Evolutionary conservation across 2,329 filamentous ascomycete genomes (phyloP).

Genomic region (Apiospora arundinis): DNA sequence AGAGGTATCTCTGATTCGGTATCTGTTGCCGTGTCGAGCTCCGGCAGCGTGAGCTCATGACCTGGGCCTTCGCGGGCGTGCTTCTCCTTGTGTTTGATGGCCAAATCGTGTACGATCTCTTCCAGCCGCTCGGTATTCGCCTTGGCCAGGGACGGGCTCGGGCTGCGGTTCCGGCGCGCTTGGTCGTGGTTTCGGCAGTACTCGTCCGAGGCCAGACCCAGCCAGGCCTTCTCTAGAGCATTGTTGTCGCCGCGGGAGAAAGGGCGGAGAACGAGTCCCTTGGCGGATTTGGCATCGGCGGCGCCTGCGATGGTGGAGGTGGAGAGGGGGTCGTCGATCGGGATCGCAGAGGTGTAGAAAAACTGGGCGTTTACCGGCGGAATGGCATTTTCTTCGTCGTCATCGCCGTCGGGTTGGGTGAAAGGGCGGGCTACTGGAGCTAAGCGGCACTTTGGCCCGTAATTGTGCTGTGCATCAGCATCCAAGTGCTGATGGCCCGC

Average conservation of each 20-base stretch:
- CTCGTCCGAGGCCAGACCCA: slow-evolving; percentile 59
- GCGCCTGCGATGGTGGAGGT: slow-evolving; percentile 59
- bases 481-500: slow-evolving; percentile 31
- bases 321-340: slow-evolving; percentile 89
- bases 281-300: slow-evolving; percentile 58
- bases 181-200: slow-evolving; percentile 55
- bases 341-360: slow-evolving; percentile 83
- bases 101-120: slow-evolving; percentile 51
- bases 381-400: slow-evolving; percentile 46
- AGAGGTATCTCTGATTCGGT: slow-evolving; percentile 41
- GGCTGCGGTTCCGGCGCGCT: slow-evolving; percentile 41
- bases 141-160: slow-evolving; percentile 42
- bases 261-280: slow-evolving; percentile 69
- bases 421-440: slow-evolving; percentile 52
- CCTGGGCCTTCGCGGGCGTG: slow-evolving; percentile 48
- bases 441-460: slow-evolving; percentile 64
- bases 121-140: slow-evolving; percentile 45
- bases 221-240: slow-evolving; percentile 80
- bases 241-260: slow-evolving; percentile 83
- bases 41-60: slow-evolving; percentile 39
- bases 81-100: slow-evolving; percentile 53
- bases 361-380: slow-evolving; percentile 74
- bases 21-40: slow-evolving; percentile 36
- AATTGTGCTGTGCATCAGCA: slow-evolving; percentile 55
- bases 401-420: slow-evolving; percentile 41